Percentiles rank a stretch among this genome's conserved stretches.
phyloP scores from a whole-genome alignment of 805 yeast species.

The Lipomyces chichibuensis region DNA sequence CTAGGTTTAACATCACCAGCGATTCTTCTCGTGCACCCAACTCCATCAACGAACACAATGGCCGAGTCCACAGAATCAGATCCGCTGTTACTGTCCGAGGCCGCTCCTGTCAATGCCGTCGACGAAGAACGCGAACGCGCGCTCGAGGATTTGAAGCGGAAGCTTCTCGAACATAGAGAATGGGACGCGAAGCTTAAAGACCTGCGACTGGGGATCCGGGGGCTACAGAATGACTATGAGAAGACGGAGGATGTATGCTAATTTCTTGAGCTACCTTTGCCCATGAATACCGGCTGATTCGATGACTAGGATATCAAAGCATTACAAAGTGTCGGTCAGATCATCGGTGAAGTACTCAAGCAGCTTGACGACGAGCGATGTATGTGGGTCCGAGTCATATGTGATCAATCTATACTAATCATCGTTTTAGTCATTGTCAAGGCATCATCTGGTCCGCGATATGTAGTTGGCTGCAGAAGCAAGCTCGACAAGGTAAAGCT shows the following conservation, averaged over 20 bases:
- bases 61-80: slow-evolving; percentile 27
- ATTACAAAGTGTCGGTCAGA: slow-evolving; percentile 93
- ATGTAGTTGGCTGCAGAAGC: slow-evolving; percentile 95
- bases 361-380: slow-evolving; percentile 91
- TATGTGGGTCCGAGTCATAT: slow-evolving; percentile 17
- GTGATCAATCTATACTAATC: not conserved
- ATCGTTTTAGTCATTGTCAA: slow-evolving; percentile 68
- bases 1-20: not conserved
- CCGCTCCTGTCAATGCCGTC: slow-evolving; percentile 26
- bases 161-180: slow-evolving; percentile 87
- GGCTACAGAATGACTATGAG: slow-evolving; percentile 77
- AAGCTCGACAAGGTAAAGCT: slow-evolving; percentile 81
- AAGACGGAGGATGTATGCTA: slow-evolving; percentile 79
- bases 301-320: slow-evolving; percentile 84
- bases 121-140: slow-evolving; percentile 81
- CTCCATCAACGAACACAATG: slow-evolving; percentile 12
- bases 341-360: slow-evolving; percentile 94
- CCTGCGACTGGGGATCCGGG: slow-evolving; percentile 79
- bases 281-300: slow-evolving; percentile 8
- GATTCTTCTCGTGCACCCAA: not conserved
- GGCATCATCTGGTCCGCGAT: slow-evolving; percentile 96
- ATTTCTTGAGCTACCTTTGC: not conserved
- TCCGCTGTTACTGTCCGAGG: slow-evolving; percentile 18
- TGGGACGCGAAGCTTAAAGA: slow-evolving; percentile 91
- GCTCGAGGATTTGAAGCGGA: slow-evolving; percentile 74